Evolutionary conservation across 2,329 filamentous ascomycete species (phyloP).

Genomic region (Chrysosporium queenslandicum): DNA sequence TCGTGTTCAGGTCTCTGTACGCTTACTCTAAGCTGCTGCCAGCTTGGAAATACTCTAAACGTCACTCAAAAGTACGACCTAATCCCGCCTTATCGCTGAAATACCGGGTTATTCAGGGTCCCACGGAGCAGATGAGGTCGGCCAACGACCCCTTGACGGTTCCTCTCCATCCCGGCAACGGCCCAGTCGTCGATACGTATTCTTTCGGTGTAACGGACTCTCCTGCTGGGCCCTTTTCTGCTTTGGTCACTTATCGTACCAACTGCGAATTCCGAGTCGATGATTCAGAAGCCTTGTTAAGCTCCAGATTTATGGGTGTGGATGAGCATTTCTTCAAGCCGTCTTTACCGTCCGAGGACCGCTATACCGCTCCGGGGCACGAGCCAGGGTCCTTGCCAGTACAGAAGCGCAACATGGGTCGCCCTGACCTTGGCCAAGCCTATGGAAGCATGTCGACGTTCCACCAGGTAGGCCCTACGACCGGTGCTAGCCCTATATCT

Average conservation of each 20-base stretch:
- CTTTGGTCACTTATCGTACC: slow-evolving; percentile 72
- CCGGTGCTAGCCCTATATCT: slow-evolving; percentile 78
- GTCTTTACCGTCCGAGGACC: slow-evolving; percentile 50
- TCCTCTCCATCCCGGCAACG: slow-evolving; percentile 55
- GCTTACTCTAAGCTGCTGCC: slow-evolving; percentile 73
- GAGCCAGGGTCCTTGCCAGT: slow-evolving; percentile 70
- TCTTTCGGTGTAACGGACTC: slow-evolving; percentile 76
- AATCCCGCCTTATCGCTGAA: slow-evolving; percentile 59
- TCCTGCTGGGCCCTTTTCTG: slow-evolving; percentile 71
- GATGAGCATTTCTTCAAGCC: slow-evolving; percentile 82
- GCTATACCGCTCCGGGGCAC: slow-evolving; percentile 23
- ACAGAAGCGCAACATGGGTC: slow-evolving; percentile 41
- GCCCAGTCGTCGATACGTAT: slow-evolving; percentile 62
- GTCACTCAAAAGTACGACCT: slow-evolving; percentile 57
- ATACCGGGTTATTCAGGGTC: slow-evolving; percentile 64
- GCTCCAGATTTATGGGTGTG: slow-evolving; percentile 84
- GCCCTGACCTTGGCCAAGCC: slow-evolving; percentile 60
- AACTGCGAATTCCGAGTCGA: slow-evolving; percentile 88
- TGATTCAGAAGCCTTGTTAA: slow-evolving; percentile 79
- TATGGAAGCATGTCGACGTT: slow-evolving; percentile 89
- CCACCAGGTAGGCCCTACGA: slow-evolving; percentile 60
- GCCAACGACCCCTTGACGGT: slow-evolving; percentile 60
- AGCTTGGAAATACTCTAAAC: slow-evolving; percentile 73
- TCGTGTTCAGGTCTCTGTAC: slow-evolving; percentile 84
- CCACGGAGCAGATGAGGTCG: slow-evolving; percentile 39